phyloP scores from a whole-genome alignment of 163 green algal genomes.

The Trebouxia gelatinosa region DNA sequence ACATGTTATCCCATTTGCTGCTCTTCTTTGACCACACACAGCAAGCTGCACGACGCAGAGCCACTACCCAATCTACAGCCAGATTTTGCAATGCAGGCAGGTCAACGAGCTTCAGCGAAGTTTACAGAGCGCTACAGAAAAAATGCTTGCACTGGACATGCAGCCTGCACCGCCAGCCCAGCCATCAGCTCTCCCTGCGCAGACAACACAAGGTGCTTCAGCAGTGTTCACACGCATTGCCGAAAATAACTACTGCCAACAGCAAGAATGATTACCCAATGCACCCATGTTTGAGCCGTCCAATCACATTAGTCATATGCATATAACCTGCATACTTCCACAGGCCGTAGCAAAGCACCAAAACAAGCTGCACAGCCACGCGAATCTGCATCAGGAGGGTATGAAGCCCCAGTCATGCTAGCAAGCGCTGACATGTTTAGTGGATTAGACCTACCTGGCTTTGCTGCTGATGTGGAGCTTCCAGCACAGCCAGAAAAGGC shows the following conservation, averaged over 20 bases:
- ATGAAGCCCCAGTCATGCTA: background rate
- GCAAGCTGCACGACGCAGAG: too few species aligned
- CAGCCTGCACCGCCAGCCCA: background rate
- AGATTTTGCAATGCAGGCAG: slow-evolving; percentile 21
- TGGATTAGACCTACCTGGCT: slow-evolving; percentile 12
- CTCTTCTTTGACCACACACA: too few species aligned
- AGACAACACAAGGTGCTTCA: background rate
- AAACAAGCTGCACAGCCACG: background rate
- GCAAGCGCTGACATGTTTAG: slow-evolving; percentile 23
- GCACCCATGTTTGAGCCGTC: background rate
- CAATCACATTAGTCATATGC: background rate
- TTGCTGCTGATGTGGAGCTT: background rate
- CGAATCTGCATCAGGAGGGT: background rate
- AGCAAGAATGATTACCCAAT: background rate
- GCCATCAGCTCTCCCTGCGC: background rate
- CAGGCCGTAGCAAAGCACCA: background rate
- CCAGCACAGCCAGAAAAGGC: background rate
- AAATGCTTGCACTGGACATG: slow-evolving; percentile 31
- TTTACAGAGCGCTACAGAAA: slow-evolving; percentile 32
- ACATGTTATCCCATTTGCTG: background rate
- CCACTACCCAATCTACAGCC: too few species aligned
- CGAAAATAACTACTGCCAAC: background rate
- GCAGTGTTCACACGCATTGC: background rate
- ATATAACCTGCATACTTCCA: background rate
- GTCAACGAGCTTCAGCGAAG: slow-evolving; percentile 33